Evolutionary conservation across 1,284 basidiomycete genomes (phyloP), one percentile per base, ranked within the genome.

Genomic region (Cryptococcus jaspeensis): DNA sequence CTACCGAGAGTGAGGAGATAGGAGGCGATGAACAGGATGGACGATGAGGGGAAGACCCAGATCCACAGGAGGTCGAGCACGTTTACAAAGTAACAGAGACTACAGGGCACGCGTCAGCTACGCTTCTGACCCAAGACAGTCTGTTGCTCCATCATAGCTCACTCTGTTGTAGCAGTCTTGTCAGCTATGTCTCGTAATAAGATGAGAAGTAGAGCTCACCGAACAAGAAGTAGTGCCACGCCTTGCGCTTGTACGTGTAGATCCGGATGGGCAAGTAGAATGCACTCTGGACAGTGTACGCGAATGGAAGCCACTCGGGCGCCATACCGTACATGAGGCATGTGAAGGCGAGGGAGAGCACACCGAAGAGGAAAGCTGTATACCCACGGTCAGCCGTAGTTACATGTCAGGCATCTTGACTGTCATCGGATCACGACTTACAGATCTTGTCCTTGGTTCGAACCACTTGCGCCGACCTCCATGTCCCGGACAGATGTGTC

Each of bases 141-240:
- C 42, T 53, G 37, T 16, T 15, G 55, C 60, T n/a, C n/a, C n/a
- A n/a, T n/a, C n/a, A n/a, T n/a, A n/a, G n/a, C n/a, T 48, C 36
- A 61, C 59, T 68, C 66, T 60, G 55, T 42, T 28, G 43, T 5
- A 23, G 16, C 13, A 36, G 41, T 22, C 20, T 16, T 13, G 23
- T 42, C 38, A 47, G 25, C 25, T 15, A 41, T 13, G 35, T 40
- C 22, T 8, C 32, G 20, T 44, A 18, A 11, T 15, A 47, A 32
- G 13, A 20, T 3, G 9, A 7, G 23, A 13, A 8, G 28, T 16
- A 0, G 15, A 23, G 59, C 75, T 53, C 54, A 76, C 91, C 92
- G 75, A 94, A 94, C 45, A 95, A 82, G 80, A 96, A 96, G 78
- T 96, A 96, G 74, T 94, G 92, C 86, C 87, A 94, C 3, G 84